Percentiles rank a stretch among this genome's conserved stretches.
Conservation (phyloP, 345 rosid genomes). For the Lagerstroemia speciosa region DNA sequence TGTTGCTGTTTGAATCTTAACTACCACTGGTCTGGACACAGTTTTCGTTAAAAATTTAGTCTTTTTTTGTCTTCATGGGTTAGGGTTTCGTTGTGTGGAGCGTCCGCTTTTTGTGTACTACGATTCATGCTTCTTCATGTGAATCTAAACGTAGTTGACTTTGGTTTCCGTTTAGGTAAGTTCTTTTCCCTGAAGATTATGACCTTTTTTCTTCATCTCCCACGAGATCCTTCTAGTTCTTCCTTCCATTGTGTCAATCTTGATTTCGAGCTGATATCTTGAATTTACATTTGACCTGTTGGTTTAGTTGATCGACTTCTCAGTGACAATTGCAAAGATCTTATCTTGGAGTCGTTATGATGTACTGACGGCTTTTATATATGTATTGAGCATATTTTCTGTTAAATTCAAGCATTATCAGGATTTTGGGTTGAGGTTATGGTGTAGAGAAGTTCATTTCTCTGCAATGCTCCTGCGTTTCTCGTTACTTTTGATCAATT, state of each 20-base stretch:
- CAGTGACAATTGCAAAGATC: neutral
- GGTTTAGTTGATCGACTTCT: neutral
- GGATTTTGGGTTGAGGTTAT: neutral
- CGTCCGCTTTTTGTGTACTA: neutral
- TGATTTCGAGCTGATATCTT: neutral
- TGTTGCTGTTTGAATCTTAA: neutral
- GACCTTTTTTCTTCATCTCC: neutral
- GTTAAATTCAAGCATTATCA: neutral
- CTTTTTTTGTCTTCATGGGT: neutral
- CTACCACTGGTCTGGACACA: neutral
- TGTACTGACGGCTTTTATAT: neutral
- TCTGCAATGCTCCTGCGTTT: neutral
- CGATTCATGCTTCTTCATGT: too few relatives aligned
- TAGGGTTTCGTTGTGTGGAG: neutral
- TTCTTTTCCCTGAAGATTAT: too few relatives aligned
- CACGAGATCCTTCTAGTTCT: neutral
- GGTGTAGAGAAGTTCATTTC: neutral
- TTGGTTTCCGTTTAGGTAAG: too few relatives aligned
- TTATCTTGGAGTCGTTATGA: neutral
- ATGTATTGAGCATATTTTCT: neutral
- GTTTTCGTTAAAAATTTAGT: neutral
- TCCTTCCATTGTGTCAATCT: neutral
- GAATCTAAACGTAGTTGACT: too few relatives aligned
- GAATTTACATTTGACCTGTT: neutral
- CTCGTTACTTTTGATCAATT: neutral